Evolutionary conservation across 1,284 basidiomycete species (phyloP).

Genomic region (Cystobasidium pallidum): DNA sequence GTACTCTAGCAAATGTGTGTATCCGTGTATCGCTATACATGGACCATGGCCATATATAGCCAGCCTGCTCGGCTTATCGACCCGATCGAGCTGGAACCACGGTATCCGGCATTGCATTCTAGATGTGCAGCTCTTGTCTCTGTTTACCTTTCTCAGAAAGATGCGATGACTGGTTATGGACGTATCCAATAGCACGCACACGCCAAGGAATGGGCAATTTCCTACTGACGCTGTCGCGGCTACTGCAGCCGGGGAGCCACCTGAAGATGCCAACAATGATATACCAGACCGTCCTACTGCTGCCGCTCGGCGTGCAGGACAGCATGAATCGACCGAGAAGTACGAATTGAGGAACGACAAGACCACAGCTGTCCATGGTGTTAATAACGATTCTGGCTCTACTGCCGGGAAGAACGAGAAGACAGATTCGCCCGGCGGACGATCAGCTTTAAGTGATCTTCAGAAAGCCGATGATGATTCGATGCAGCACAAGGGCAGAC

Average conservation of each 20-base stretch:
- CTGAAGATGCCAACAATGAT: conserved; percentile 5
- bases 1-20: no score
- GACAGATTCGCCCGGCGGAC: background rate
- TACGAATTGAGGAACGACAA: background rate
- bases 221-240: conserved; percentile 9
- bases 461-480: background rate
- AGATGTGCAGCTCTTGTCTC: background rate
- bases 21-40: no score
- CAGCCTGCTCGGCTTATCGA: no score
- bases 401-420: background rate
- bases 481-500: conserved; percentile 2
- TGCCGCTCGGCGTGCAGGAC: background rate
- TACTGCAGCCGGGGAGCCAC: conserved; percentile 1
- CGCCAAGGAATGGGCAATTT: background rate
- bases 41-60: no score
- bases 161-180: background rate
- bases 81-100: no score
- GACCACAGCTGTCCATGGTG: background rate
- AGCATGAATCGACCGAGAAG: background rate
- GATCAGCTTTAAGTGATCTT: conserved; percentile 21
- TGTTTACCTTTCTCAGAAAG: background rate
- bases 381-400: no score
- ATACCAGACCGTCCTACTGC: background rate
- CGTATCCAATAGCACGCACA: conserved; percentile 10
- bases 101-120: background rate